Percentiles rank a stretch among this genome's conserved stretches.
These are phyloP conservation scores for Paramecium sexaurelia DNA, from an alignment of 73 alveolate genomes.

Conservation along the genomic window DNA sequence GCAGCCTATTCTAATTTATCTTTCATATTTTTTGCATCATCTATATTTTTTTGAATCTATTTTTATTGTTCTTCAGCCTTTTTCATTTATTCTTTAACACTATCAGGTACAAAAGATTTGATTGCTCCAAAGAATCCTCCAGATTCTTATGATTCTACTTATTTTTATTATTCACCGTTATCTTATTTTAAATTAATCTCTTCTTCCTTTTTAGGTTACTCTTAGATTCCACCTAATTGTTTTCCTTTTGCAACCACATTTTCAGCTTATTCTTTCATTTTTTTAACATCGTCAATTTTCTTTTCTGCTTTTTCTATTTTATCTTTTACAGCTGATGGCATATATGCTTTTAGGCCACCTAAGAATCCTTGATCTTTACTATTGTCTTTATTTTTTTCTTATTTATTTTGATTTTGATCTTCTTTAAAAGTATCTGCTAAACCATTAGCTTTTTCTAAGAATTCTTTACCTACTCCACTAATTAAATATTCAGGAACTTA, in stretches of 20 bases:
- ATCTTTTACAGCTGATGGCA: neutral
- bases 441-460: neutral
- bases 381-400: neutral
- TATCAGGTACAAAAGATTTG: neutral
- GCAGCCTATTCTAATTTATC: neutral
- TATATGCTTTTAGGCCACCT: neutral
- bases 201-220: neutral
- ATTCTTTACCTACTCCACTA: neutral
- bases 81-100: neutral
- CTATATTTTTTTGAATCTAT: neutral
- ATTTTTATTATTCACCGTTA: neutral
- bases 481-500: neutral
- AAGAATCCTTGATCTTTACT: neutral
- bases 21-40: neutral
- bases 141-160: neutral
- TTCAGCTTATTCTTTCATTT: neutral
- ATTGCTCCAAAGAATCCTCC: neutral
- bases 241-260: neutral
- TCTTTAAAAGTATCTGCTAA: neutral
- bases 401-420: neutral
- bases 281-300: neutral
- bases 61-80: neutral
- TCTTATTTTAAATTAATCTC: neutral
- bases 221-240: neutral
- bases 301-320: conserved; percentile 5